Base-by-base conservation (phyloP, 805 yeast genomes). In the Pichia manshurica region DNA sequence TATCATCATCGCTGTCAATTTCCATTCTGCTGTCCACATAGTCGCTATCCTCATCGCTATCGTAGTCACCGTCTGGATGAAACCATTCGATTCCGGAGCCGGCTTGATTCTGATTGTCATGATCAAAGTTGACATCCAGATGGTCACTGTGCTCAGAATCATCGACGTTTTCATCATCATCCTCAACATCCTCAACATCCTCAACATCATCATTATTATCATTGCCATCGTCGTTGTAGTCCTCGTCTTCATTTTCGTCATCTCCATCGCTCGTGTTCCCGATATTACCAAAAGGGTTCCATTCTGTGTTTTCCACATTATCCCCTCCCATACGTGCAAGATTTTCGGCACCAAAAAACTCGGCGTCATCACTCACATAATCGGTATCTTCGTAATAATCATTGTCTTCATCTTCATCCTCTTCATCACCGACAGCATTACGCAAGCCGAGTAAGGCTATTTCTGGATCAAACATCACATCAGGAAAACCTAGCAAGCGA, bases 381-480 rank as follows among this genome's bases (percentile, higher is more conserved):
- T 25, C 29, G 29, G 29, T 25, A 10, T 25, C 10, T 10, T 25
- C 29, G 10, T 25, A 25, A 25, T 8, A 25, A 6, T 33, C 36
- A 33, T 33, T n/a, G 17, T 35, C 23, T 4, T 65, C 47, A n/a
- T 12, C 36, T 17, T 44, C 42, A 21, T n/a, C 40, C 8, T 8
- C 40, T 10, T 21, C 29, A n/a, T 8, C 15, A 23, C 15, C 15
- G 22, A 19, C 44, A 47, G 29, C 42, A 40, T 40, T 53, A 21
- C 45, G 53, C 17, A 33, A 33, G 12, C 20, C 20, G 9, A n/a
- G 36, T 13, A 33, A 33, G 20, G 20, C 52, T 10, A 50, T 55
- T 21, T 50, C 54, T 5, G 39, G 20, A 52, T 25, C 50, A 53
- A 32, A 56, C 59, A 38, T 51, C 58, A 44, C 56, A 57, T 17